Base-by-base conservation (phyloP, 805 yeast genomes). In the Metschnikowia arizonensis region DNA sequence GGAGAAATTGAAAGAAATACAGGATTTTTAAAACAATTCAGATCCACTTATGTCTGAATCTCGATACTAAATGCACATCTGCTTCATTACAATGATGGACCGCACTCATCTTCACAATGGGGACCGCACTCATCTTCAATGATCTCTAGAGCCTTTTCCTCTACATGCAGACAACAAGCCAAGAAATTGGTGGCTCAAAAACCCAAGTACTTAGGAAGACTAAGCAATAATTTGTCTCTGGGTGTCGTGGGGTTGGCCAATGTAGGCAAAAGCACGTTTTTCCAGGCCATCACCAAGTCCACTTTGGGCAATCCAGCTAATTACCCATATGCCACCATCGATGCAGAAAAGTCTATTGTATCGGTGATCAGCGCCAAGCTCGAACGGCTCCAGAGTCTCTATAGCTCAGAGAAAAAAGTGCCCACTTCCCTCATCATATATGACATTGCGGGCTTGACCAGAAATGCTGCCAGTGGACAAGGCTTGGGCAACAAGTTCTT, bases 401-500 rank as follows among this genome's bases (percentile, higher is more conserved):
- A 88, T 77, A 77, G 79, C 48, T 91, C 97, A 49, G 85, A 88
- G 60, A 78, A 85, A 57, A 81, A 81, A 63, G 89, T 91, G 49
- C 97, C 97, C 49, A 97, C 98, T 14, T 83, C 77, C 63, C 81
- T 91, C 68, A 91, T 97, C 47, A 82, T 93, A 48, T 89, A 87
- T 62, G 99, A 93, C 73, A 93, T 93, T 69, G 99, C 99, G 49
- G 99, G 99, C 68, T 77, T 93, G 65, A 91, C 98, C 54, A 88
- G 88, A 72, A 97, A 97, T 72, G 97, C 98, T 31, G 82, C 88
- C 49, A 84, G 86, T 44, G 98, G 98, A 68, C 97, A 89, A 72
- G 99, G 99, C 65, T 81, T 93, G 55, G 99, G 99, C 63, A 93
- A 93, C 68, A 95, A 96, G 52, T 93, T 93, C 79, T 81, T 93